phyloP scores from a whole-genome alignment of 768 basidiomycete species.

The Hericium erinaceus region DNA sequence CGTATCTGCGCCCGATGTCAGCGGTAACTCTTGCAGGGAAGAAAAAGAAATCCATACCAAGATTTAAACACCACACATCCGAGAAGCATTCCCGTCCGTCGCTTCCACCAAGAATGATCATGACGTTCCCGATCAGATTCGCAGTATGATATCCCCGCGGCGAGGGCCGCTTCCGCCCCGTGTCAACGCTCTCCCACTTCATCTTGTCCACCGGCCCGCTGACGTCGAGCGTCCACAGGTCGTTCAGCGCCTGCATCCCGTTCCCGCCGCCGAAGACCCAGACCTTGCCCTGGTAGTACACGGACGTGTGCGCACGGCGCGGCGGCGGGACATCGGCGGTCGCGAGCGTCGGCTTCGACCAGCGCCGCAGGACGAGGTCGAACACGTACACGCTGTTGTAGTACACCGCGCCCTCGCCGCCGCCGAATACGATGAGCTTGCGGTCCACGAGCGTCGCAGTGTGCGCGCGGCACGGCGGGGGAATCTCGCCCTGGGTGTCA shows the following conservation, averaged over 20 bases:
- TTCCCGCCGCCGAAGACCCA: constrained; percentile 95
- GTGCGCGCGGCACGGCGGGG: constrained; percentile 81
- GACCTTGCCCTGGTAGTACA: constrained; percentile 59
- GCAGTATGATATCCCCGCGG: constrained; percentile 87
- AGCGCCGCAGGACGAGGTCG: constrained; percentile 65
- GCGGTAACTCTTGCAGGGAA: background rate
- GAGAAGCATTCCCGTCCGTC: constrained; percentile 84
- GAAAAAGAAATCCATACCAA: constrained; percentile 45
- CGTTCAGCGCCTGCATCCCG: constrained; percentile 81
- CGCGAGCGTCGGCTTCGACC: constrained; percentile 40
- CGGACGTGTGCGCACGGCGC: constrained; percentile 83
- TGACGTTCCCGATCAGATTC: constrained; percentile 74
- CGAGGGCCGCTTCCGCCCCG: constrained; percentile 41
- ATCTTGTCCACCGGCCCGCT: constrained; percentile 30
- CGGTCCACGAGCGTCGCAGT: constrained; percentile 77
- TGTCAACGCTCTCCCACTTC: constrained; percentile 49
- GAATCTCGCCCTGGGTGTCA: constrained; percentile 68
- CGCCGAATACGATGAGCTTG: constrained; percentile 77
- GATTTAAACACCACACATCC: constrained; percentile 79
- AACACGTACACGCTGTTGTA: constrained; percentile 78
- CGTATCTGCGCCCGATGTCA: constrained; percentile 30
- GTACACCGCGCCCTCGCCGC: constrained; percentile 75
- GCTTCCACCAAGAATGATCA: constrained; percentile 87
- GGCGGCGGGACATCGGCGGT: constrained; percentile 27
- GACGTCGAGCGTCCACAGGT: constrained; percentile 82